phyloP scores from a whole-genome alignment of 371 early-diverging fungal species.

The Mortierella sp. region DNA sequence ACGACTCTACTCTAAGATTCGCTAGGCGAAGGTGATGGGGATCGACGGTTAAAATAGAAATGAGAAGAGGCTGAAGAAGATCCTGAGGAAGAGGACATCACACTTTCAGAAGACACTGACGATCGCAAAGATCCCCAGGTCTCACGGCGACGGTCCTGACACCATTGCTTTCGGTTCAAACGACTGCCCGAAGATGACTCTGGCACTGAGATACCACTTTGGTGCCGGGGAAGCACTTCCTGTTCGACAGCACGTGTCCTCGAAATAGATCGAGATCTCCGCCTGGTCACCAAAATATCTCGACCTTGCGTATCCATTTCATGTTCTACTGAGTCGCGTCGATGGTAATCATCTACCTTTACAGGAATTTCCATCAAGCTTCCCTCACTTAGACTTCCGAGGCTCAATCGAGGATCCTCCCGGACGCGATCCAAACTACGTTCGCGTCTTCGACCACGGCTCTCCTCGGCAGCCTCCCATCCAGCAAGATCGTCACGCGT shows the following conservation, averaged over 20 bases:
- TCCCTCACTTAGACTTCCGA: conserved; percentile 18
- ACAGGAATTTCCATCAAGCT: conserved; percentile 9
- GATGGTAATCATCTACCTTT: neutral
- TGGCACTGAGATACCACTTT: neutral
- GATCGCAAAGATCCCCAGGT: conserved; percentile 27
- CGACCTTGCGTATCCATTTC: neutral
- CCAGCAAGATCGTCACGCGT: conserved; percentile 47
- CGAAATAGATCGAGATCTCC: no score
- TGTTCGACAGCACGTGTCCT: neutral
- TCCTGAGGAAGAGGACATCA: conserved; percentile 25
- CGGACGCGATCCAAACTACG: neutral
- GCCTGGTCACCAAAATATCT: no score
- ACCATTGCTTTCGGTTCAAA: conserved; percentile 28
- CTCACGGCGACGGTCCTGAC: conserved; percentile 14
- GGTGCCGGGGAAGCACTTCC: neutral
- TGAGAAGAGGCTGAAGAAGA: conserved; percentile 40
- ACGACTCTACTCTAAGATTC: no score
- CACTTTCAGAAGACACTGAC: conserved; percentile 30
- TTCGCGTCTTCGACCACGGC: conserved; percentile 1
- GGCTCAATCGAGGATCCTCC: neutral
- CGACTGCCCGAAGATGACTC: neutral
- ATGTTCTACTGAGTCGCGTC: conserved; percentile 7
- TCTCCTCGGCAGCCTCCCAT: conserved; percentile 29
- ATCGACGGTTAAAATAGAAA: conserved; percentile 49
- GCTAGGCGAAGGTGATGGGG: conserved; percentile 44